phyloP scores from a whole-genome alignment of 768 basidiomycete genomes.

The Pleurotus tuoliensis region DNA sequence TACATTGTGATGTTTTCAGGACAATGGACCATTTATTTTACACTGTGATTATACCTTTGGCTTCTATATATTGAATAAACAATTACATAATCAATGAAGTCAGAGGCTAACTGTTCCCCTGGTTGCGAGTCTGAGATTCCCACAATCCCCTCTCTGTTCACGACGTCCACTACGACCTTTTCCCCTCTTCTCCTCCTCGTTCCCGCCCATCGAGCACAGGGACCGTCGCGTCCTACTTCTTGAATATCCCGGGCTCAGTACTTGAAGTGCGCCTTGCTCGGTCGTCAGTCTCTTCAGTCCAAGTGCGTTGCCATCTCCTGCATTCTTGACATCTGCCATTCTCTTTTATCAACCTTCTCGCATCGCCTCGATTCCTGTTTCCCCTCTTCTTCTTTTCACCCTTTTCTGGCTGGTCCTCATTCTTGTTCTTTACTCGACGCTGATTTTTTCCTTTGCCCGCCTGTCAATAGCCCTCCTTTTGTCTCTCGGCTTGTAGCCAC shows the following conservation, averaged over 20 bases:
- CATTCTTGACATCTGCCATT: neutral
- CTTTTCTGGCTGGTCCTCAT: neutral
- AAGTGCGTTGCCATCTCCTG: conserved; percentile 6
- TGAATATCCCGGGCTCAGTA: conserved; percentile 2
- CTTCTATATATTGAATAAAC: neutral
- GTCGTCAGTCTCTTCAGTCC: conserved; percentile 5
- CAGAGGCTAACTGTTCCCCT: conserved; percentile 9
- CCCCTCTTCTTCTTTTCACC: neutral
- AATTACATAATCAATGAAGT: conserved; percentile 5
- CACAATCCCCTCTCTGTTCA: neutral
- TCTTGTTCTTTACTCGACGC: neutral
- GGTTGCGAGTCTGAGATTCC: conserved; percentile 2
- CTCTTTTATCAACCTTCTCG: too few species aligned
- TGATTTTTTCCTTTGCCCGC: neutral
- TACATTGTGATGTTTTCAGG: conserved; percentile 14
- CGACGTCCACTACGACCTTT: conserved; percentile 14
- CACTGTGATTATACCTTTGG: neutral
- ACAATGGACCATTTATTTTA: conserved; percentile 8
- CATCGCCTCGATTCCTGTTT: neutral
- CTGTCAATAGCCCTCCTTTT: conserved; percentile 2
- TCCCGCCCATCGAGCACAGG: neutral
- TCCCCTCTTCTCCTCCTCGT: conserved; percentile 13
- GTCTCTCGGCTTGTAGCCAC: conserved; percentile 9
- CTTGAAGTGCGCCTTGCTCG: conserved; percentile 4
- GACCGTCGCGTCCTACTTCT: neutral